phyloP scores from a whole-genome alignment of 768 basidiomycete species.

The Leccinum uliginosum region DNA sequence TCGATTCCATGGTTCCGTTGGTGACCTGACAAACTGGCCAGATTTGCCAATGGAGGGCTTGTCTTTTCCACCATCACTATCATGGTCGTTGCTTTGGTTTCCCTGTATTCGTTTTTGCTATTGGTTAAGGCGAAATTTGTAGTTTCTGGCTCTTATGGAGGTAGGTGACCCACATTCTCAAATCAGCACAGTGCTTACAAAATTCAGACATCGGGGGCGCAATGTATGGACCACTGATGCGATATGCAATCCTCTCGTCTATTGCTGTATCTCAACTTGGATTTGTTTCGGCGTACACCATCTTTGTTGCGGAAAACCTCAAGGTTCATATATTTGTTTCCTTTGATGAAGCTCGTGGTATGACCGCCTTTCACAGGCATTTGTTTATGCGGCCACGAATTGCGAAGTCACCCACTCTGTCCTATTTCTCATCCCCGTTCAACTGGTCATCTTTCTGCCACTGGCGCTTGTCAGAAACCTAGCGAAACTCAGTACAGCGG shows the following conservation, averaged over 20 bases:
- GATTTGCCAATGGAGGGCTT: slow-evolving; percentile 94
- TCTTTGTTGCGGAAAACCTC: slow-evolving; percentile 92
- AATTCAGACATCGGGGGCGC: slow-evolving; percentile 82
- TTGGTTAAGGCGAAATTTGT: slow-evolving; percentile 84
- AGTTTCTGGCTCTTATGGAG: slow-evolving; percentile 91
- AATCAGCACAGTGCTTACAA: slow-evolving; percentile 2
- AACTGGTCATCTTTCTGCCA: slow-evolving; percentile 85
- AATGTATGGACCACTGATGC: slow-evolving; percentile 92
- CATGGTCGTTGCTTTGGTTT: slow-evolving; percentile 77
- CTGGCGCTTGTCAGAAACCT: slow-evolving; percentile 87
- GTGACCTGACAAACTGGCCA: slow-evolving; percentile 26
- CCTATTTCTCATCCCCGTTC: slow-evolving; percentile 76
- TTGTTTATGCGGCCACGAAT: slow-evolving; percentile 75
- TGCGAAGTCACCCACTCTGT: slow-evolving; percentile 66
- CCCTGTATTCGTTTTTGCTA: slow-evolving; percentile 90
- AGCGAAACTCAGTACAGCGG: slow-evolving; percentile 90
- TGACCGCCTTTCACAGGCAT: slow-evolving; percentile 49
- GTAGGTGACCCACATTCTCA: slow-evolving; percentile 37
- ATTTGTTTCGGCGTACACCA: slow-evolving; percentile 87
- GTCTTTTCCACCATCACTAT: slow-evolving; percentile 82
- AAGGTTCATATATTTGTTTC: slow-evolving; percentile 34
- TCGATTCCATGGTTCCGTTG: not conserved
- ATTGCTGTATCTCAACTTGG: slow-evolving; percentile 89
- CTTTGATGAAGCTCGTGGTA: not conserved
- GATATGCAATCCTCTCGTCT: slow-evolving; percentile 79